Evolutionary conservation across 2,329 filamentous ascomycete species (phyloP).

Genomic region (Penicillium palitans): DNA sequence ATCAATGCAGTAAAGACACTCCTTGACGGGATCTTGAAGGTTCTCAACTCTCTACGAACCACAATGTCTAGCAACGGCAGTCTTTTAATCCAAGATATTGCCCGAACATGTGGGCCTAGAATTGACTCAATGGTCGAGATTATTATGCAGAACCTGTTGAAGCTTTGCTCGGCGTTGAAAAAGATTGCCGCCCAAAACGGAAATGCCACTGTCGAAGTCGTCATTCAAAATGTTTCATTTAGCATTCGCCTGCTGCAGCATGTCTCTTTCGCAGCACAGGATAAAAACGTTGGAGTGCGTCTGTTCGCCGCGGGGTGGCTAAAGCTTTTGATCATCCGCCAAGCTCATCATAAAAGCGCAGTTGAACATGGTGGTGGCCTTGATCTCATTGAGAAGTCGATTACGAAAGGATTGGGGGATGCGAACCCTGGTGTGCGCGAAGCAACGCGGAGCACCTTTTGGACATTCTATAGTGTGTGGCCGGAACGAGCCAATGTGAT

Average conservation of each 20-base stretch:
- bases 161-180: conserved; percentile 85
- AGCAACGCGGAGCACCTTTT: conserved; percentile 80
- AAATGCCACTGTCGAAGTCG: conserved; percentile 74
- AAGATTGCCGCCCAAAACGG: conserved; percentile 87
- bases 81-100: conserved; percentile 79
- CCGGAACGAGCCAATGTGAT: conserved; percentile 74
- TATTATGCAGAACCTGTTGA: conserved; percentile 83
- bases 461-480: conserved; percentile 78
- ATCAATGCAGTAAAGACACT: conserved; percentile 69
- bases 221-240: conserved; percentile 79
- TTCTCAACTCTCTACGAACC: conserved; percentile 77
- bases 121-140: conserved; percentile 90
- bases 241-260: conserved; percentile 81
- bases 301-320: conserved; percentile 80
- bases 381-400: conserved; percentile 80
- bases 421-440: conserved; percentile 88
- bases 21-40: conserved; percentile 86
- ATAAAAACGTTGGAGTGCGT: conserved; percentile 90
- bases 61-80: conserved; percentile 88
- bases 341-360: conserved; percentile 72
- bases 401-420: conserved; percentile 86
- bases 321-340: conserved; percentile 75
- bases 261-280: conserved; percentile 75
- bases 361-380: conserved; percentile 83
- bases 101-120: conserved; percentile 69